These are phyloP conservation scores for Lipomyces anomalus DNA, from an alignment of 805 yeast species.

Conservation along the genomic window DNA sequence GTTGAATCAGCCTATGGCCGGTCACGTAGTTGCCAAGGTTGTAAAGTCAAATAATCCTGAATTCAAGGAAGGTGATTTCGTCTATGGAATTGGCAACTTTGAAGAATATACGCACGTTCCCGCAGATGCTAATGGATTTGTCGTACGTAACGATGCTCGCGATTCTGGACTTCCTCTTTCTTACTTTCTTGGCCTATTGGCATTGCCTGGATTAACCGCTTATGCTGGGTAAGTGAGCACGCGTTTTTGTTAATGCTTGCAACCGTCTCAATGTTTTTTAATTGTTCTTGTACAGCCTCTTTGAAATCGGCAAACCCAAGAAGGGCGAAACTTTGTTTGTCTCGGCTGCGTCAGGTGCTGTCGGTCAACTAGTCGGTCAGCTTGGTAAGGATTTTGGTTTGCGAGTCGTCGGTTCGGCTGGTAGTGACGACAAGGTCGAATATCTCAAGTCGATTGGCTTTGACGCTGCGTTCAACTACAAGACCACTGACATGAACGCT, in stretches of 20 bases:
- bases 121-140: not conserved
- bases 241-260: too few species aligned
- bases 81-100: conserved; percentile 43
- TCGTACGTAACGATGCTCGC: conserved; percentile 11
- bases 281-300: conserved; percentile 49
- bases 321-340: conserved; percentile 46
- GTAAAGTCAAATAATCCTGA: conserved; percentile 42
- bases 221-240: too few species aligned
- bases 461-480: conserved; percentile 49
- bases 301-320: conserved; percentile 44
- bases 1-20: conserved; percentile 29
- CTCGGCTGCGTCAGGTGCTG: conserved; percentile 71
- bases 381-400: conserved; percentile 50
- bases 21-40: conserved; percentile 47
- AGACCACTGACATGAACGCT: conserved; percentile 36
- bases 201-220: conserved; percentile 58
- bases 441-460: conserved; percentile 54
- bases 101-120: conserved; percentile 36
- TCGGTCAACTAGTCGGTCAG: conserved; percentile 57
- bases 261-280: too few species aligned
- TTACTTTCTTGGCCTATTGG: conserved; percentile 45
- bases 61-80: conserved; percentile 41
- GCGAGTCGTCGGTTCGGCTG: conserved; percentile 57
- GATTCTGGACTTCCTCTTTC: conserved; percentile 24
- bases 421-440: conserved; percentile 50